A percentile compares a stretch with the other conserved stretches of the same genome.
phyloP scores from a whole-genome alignment of 1,139 yeast species.

The Suhomyces panamericanus region DNA sequence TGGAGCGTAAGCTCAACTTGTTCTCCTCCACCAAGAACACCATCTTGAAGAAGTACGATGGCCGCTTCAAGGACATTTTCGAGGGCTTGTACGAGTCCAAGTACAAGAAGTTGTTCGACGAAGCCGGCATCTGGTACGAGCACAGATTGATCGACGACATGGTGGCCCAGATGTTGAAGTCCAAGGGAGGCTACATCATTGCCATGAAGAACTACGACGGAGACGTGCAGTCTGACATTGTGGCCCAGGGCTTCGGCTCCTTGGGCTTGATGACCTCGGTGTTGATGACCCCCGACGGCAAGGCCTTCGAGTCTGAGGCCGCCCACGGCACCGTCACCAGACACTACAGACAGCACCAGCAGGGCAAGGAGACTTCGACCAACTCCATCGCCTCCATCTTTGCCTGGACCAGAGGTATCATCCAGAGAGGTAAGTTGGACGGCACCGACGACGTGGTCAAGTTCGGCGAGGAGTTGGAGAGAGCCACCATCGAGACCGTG shows the following conservation, averaged over 20 bases:
- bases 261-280: constrained; percentile 84
- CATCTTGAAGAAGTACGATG: constrained; percentile 78
- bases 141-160: constrained; percentile 83
- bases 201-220: constrained; percentile 87
- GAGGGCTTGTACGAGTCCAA: constrained; percentile 60
- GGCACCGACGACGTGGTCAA: constrained; percentile 66
- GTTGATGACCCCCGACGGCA: constrained; percentile 82
- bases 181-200: constrained; percentile 80
- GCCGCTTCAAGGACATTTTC: constrained; percentile 78
- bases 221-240: constrained; percentile 82
- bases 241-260: constrained; percentile 86
- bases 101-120: constrained; percentile 60
- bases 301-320: constrained; percentile 80
- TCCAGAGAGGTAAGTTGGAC: constrained; percentile 78
- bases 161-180: constrained; percentile 88
- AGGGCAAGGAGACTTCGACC: constrained; percentile 81
- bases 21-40: constrained; percentile 79
- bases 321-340: constrained; percentile 89
- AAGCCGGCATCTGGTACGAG: constrained; percentile 72
- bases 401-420: constrained; percentile 85
- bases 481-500: constrained; percentile 71
- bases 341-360: constrained; percentile 82
- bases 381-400: constrained; percentile 83
- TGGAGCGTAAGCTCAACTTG: constrained; percentile 63
- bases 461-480: constrained; percentile 66